Evolutionary conservation across 208 protist species (phyloP), one percentile per base, ranked within the genome.

Genomic region (Acanthamoeba castellanii): DNA sequence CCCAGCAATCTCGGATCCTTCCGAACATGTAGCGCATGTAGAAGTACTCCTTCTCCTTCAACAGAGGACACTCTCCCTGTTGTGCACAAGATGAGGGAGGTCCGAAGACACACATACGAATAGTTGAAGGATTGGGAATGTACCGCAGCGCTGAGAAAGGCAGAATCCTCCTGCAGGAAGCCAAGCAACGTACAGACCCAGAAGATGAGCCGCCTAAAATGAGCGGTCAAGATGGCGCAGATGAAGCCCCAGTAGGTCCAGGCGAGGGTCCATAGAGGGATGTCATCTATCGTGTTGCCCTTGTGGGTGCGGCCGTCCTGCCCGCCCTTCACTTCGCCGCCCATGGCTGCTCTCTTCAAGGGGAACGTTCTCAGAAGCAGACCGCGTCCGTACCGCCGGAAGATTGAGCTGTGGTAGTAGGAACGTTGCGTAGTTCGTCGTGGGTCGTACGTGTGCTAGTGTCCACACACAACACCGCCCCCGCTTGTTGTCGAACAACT

Each of bases 1-100:
- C 97, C 72, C 72, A 97, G 93, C 93, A 96, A 89, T 97, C 95
- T 94, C 97, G 96, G 81, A 99, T 98, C 94, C 98, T 98, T 94
- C 96, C 95, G 96, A 99, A 99, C 61, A 99, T 97, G 93, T 97
- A 97, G 68, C 98, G 97, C 84, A 98, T 98, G 97, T 98, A 99
- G 95, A 99, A 99, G 95, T 98, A 96, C 92, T 99, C 99, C 94
- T 99, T 99, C 94, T 98, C 97, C 82, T 97, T 98, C 87, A 99
- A 97, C n/a, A 99, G 97, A 59, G 99, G 99, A n/a, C 98, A 98
- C 95, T 99, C 99, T 55, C 98, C 98, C 94, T 95, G 45, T 52
- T 13, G 9, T 25, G 66, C 13, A 34, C 3, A 78, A 20, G 27
- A 52, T 34, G 34, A 52, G 20, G 34, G 14, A 84, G 18, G 1